Evolutionary conservation across 2,329 filamentous ascomycete species (phyloP).

Genomic region (Trichophyton equinum): DNA sequence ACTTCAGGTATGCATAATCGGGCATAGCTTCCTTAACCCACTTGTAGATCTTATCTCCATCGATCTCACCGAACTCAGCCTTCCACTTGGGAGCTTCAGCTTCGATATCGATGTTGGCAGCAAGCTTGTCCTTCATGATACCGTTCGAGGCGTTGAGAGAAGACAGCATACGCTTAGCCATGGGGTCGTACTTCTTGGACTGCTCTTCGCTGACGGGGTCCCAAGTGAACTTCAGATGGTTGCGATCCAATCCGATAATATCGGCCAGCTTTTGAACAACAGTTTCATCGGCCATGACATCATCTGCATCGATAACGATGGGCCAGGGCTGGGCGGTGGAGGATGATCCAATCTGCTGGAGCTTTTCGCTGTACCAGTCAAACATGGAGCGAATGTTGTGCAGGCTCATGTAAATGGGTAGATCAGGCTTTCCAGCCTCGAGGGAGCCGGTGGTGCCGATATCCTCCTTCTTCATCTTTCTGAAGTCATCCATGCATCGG

Average conservation of each 20-base stretch:
- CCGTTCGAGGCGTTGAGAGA: slow-evolving; percentile 24
- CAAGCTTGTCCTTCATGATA: slow-evolving; percentile 22
- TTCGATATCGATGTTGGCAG: slow-evolving; percentile 22
- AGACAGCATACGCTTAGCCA: slow-evolving; percentile 15
- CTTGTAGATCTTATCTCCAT: slow-evolving; percentile 16
- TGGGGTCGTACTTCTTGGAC: not conserved
- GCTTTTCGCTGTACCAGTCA: slow-evolving; percentile 22
- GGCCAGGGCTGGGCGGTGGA: slow-evolving; percentile 13
- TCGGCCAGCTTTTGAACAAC: slow-evolving; percentile 20
- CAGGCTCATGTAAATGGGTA: slow-evolving; percentile 20
- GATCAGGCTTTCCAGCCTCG: slow-evolving; percentile 11
- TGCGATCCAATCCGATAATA: slow-evolving; percentile 22
- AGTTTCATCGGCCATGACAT: slow-evolving; percentile 24
- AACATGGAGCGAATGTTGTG: slow-evolving; percentile 24
- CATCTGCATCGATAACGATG: slow-evolving; percentile 27
- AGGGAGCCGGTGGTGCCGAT: slow-evolving; percentile 10
- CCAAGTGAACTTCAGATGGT: slow-evolving; percentile 24
- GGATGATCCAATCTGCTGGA: slow-evolving; percentile 4
- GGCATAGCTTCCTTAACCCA: slow-evolving; percentile 25
- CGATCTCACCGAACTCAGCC: slow-evolving; percentile 23
- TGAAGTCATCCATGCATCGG: slow-evolving; percentile 19
- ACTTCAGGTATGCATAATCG: slow-evolving; percentile 30
- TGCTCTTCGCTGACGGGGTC: slow-evolving; percentile 6
- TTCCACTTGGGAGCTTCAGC: slow-evolving; percentile 25
- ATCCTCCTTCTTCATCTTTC: slow-evolving; percentile 13